Percentiles rank a stretch among this genome's conserved stretches.
Evolutionary conservation across 768 basidiomycete species (phyloP).

Genomic region (Lentinus tigrinus): DNA sequence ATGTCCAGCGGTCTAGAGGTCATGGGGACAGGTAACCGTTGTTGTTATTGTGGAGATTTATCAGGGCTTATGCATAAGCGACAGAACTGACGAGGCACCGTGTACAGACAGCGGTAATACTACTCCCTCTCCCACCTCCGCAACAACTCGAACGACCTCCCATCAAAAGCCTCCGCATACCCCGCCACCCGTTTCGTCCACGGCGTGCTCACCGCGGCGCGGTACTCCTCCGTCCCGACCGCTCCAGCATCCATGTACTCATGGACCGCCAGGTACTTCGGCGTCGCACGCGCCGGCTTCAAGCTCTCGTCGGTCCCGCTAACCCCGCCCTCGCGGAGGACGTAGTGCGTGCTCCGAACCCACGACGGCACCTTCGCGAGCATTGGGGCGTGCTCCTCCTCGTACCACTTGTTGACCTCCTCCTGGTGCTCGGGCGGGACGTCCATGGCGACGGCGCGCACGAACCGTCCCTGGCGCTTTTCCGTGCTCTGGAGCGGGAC

Average conservation of each 20-base stretch:
- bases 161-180: too few species aligned
- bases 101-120: too few species aligned
- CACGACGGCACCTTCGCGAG: constrained; percentile 42
- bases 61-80: too few species aligned
- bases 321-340: constrained; percentile 22
- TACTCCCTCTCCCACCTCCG: constrained; percentile 13
- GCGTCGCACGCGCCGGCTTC: not conserved
- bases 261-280: constrained; percentile 41
- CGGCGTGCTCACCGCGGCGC: constrained; percentile 39
- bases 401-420: constrained; percentile 22
- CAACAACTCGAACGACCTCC: constrained; percentile 23
- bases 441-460: too few species aligned
- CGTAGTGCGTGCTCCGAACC: constrained; percentile 36
- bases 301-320: constrained; percentile 15
- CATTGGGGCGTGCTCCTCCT: constrained; percentile 32
- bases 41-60: too few species aligned
- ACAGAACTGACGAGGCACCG: too few species aligned
- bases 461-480: too few species aligned
- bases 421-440: constrained; percentile 20
- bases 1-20: too few species aligned
- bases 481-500: constrained; percentile 15
- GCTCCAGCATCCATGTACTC: constrained; percentile 31
- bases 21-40: too few species aligned
- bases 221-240: constrained; percentile 25
- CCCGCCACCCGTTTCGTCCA: constrained; percentile 32